Conservation (phyloP, 2,329 filamentous ascomycete genomes). For the Claviceps pusilla region DNA sequence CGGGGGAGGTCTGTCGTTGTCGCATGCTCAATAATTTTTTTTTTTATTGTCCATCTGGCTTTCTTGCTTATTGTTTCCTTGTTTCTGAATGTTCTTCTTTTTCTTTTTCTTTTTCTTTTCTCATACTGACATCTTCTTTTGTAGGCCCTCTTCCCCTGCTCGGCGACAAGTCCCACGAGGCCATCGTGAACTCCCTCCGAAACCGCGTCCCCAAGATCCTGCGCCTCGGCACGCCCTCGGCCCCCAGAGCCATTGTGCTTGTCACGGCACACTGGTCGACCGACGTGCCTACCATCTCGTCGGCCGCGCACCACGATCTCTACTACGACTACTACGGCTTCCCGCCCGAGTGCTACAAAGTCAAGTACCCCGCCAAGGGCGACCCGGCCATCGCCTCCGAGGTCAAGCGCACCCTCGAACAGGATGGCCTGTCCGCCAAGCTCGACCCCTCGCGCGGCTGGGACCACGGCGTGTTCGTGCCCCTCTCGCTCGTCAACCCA, state of each 20-base stretch:
- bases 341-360: conserved; percentile 36
- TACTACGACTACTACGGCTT: conserved; percentile 47
- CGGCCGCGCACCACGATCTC: conserved; percentile 29
- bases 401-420: conserved; percentile 29
- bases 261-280: conserved; percentile 46
- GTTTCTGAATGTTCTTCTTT: too few species aligned
- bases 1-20: conserved; percentile 24
- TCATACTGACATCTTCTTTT: too few species aligned
- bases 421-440: conserved; percentile 27
- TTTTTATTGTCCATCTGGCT: too few species aligned
- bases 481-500: conserved; percentile 39
- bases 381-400: conserved; percentile 36
- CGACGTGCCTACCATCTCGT: conserved; percentile 34
- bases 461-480: conserved; percentile 48
- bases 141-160: conserved; percentile 14
- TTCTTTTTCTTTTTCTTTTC: too few species aligned
- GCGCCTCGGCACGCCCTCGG: conserved; percentile 33
- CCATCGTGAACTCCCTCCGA: conserved; percentile 36
- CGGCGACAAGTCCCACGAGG: conserved; percentile 35
- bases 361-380: conserved; percentile 42
- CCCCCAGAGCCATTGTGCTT: conserved; percentile 37
- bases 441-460: conserved; percentile 30
- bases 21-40: too few species aligned
- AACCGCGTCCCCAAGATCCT: conserved; percentile 40
- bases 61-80: too few species aligned